Evolutionary conservation across 352 stramenopile species (phyloP).

Genomic region (Pythium vanterpoolii): DNA sequence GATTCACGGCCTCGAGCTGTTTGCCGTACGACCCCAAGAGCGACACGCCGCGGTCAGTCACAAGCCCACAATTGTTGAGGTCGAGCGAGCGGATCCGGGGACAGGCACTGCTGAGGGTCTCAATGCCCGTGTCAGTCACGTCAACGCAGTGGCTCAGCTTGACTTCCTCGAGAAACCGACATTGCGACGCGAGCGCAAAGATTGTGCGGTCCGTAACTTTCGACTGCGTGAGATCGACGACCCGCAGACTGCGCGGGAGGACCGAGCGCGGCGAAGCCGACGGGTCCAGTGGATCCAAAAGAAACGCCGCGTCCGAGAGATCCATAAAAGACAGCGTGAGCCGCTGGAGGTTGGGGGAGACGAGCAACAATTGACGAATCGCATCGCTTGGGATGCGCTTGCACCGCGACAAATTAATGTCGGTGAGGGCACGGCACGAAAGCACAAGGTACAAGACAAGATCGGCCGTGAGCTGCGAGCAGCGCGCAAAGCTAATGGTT

Average conservation of each 20-base stretch:
- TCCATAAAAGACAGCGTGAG: constrained; percentile 87
- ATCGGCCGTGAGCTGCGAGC: constrained; percentile 75
- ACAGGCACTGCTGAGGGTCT: constrained; percentile 57
- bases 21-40: constrained; percentile 49
- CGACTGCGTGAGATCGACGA: constrained; percentile 73
- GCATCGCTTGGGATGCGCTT: constrained; percentile 81
- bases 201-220: constrained; percentile 68
- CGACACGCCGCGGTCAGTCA: constrained; percentile 69
- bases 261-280: constrained; percentile 10
- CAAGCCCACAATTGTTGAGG: constrained; percentile 77
- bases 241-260: constrained; percentile 41
- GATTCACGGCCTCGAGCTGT: constrained; percentile 60
- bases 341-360: constrained; percentile 50
- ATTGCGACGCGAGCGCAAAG: constrained; percentile 59
- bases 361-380: constrained; percentile 62
- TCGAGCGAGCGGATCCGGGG: constrained; percentile 49
- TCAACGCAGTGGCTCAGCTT: constrained; percentile 75
- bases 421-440: constrained; percentile 64
- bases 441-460: constrained; percentile 80
- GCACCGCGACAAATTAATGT: constrained; percentile 82
- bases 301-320: constrained; percentile 62
- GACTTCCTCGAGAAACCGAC: constrained; percentile 56
- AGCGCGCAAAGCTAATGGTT: constrained; percentile 75
- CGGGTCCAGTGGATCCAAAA: constrained; percentile 9
- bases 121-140: constrained; percentile 74